These are phyloP conservation scores for Quercus aquifolioides DNA, from an alignment of 306 rosid genomes.

Conservation along the genomic window DNA sequence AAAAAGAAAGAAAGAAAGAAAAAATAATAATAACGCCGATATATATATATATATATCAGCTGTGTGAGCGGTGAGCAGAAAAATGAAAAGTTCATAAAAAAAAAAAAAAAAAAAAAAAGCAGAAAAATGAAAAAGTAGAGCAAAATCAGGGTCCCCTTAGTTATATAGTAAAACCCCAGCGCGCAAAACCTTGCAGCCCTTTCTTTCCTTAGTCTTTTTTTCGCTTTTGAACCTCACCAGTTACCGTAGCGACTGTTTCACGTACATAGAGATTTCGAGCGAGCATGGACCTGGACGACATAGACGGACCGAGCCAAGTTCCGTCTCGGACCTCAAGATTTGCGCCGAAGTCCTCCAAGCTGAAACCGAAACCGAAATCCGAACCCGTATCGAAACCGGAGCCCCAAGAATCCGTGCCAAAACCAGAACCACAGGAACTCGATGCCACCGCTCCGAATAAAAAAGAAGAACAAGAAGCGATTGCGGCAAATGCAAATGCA, in stretches of 20 bases:
- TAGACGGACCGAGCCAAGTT: constrained; percentile 41
- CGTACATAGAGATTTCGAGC: not conserved
- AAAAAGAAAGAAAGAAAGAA: too few relatives aligned
- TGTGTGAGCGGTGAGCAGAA: too few relatives aligned
- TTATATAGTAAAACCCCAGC: too few relatives aligned
- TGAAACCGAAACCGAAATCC: constrained; percentile 48
- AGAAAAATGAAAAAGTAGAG: too few relatives aligned
- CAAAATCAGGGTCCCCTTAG: too few relatives aligned
- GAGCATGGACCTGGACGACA: constrained; percentile 79
- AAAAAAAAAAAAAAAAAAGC: too few relatives aligned
- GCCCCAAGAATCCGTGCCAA: constrained; percentile 18
- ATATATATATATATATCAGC: too few relatives aligned
- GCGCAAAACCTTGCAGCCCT: not conserved
- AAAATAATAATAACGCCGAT: too few relatives aligned
- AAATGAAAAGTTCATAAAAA: too few relatives aligned
- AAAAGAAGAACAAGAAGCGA: constrained; percentile 27
- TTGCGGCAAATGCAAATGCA: not conserved
- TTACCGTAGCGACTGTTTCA: not conserved
- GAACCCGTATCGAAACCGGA: constrained; percentile 29
- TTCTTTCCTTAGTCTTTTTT: not conserved
- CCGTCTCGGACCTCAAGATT: constrained; percentile 56
- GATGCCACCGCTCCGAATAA: constrained; percentile 18
- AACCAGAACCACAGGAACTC: constrained; percentile 32
- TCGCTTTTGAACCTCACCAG: not conserved
- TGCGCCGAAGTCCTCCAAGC: constrained; percentile 62